Evolutionary conservation across 202 grass and related monocot genomes (phyloP).

Genomic region (Cymbopogon flexuosus): DNA sequence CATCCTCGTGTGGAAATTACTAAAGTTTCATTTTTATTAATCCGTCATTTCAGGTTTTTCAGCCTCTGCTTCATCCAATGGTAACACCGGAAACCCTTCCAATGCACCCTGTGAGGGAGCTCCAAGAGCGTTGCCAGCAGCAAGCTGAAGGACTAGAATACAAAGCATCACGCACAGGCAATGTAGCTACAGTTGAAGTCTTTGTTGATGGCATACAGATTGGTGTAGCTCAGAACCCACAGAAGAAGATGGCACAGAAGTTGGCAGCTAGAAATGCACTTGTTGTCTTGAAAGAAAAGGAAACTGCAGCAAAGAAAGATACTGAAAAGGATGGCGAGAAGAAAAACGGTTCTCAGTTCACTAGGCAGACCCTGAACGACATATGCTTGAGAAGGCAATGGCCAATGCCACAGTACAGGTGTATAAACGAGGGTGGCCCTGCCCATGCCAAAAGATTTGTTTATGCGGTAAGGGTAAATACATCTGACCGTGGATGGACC

Average conservation of each 20-base stretch:
- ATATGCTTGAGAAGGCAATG: slow-evolving; percentile 91
- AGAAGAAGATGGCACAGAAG: slow-evolving; percentile 99
- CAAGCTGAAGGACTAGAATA: slow-evolving; percentile 94
- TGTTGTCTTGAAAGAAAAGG: slow-evolving; percentile 79
- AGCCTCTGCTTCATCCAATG: slow-evolving; percentile 75
- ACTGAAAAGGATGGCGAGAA: slow-evolving; percentile 62
- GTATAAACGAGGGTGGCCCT: slow-evolving; percentile 79
- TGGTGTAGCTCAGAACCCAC: slow-evolving; percentile 84
- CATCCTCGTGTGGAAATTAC: neutral
- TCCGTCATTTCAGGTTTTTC: slow-evolving; percentile 57
- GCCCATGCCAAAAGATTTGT: slow-evolving; percentile 94
- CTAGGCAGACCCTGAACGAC: slow-evolving; percentile 92
- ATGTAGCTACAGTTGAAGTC: slow-evolving; percentile 85
- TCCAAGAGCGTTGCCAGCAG: slow-evolving; percentile 98
- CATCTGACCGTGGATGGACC: slow-evolving; percentile 76
- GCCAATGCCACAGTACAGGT: slow-evolving; percentile 96
- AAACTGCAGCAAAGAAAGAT: slow-evolving; percentile 58
- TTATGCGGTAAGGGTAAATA: slow-evolving; percentile 86
- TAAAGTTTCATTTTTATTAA: slow-evolving; percentile 1
- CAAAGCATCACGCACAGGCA: slow-evolving; percentile 71
- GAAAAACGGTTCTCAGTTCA: slow-evolving; percentile 70
- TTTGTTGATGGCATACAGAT: slow-evolving; percentile 89
- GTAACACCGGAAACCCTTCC: slow-evolving; percentile 91
- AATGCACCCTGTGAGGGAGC: slow-evolving; percentile 97
- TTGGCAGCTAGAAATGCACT: slow-evolving; percentile 89